phyloP scores from a whole-genome alignment of 768 basidiomycete species.

The Phylloporus sp. region DNA sequence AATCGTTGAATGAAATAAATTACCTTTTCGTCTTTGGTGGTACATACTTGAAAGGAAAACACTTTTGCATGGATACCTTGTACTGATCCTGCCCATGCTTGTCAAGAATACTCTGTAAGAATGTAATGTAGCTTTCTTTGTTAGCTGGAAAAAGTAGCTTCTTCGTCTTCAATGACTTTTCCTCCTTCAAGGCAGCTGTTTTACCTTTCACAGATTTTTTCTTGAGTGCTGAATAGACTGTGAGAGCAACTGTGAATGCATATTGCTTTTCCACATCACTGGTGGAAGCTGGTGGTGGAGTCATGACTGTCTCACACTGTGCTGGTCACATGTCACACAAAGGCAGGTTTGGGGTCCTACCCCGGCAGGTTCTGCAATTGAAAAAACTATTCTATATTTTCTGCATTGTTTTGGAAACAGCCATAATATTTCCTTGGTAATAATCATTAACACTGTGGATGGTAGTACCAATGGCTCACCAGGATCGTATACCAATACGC shows the following conservation, averaged over 20 bases:
- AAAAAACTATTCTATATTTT: background rate
- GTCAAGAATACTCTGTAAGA: slow-evolving; percentile 4
- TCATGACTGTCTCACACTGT: no score
- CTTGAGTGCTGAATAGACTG: background rate
- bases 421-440: no score
- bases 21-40: slow-evolving; percentile 1
- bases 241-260: background rate
- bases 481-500: no score
- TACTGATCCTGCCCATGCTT: slow-evolving; percentile 2
- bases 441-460: no score
- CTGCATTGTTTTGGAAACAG: no score
- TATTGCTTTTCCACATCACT: slow-evolving; percentile 25
- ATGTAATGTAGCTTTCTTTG: slow-evolving; percentile 23
- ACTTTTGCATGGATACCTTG: background rate
- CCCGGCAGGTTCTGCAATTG: no score
- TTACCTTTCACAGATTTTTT: background rate
- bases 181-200: background rate
- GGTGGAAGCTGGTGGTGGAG: background rate
- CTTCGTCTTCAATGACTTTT: background rate
- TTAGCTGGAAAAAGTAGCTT: background rate
- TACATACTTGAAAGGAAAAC: background rate
- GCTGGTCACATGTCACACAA: no score
- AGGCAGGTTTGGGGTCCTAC: no score
- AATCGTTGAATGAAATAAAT: no score
- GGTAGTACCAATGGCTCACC: no score